These are phyloP conservation scores for Pholiota molesta DNA, from an alignment of 768 basidiomycete species.

Conservation along the genomic window DNA sequence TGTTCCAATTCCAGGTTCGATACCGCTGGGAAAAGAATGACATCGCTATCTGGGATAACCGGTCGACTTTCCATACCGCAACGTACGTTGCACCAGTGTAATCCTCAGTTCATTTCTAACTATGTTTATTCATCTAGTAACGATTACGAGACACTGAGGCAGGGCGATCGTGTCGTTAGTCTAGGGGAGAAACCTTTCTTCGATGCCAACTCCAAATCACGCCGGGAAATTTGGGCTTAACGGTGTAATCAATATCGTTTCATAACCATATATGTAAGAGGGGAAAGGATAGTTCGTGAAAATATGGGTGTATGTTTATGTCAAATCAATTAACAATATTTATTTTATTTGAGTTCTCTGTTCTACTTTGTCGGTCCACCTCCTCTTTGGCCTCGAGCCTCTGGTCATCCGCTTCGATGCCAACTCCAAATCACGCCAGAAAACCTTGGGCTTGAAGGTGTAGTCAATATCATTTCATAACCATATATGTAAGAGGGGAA, in stretches of 20 bases:
- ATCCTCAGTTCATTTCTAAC: not conserved
- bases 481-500: not conserved
- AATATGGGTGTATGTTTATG: not conserved
- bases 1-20: conserved; percentile 29
- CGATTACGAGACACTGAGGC: conserved; percentile 37
- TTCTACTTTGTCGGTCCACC: not conserved
- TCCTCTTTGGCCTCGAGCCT: conserved; percentile 14
- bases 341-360: not conserved
- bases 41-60: conserved; percentile 67
- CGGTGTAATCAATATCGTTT: not conserved
- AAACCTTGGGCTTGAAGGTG: conserved; percentile 20
- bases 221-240: conserved; percentile 31
- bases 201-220: conserved; percentile 40
- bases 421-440: conserved; percentile 36
- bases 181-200: conserved; percentile 57
- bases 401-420: conserved; percentile 45
- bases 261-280: not conserved
- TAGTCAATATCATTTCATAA: not conserved
- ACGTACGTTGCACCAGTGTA: conserved; percentile 31
- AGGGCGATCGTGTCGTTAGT: conserved; percentile 56
- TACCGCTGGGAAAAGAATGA: conserved; percentile 55
- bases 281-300: not conserved
- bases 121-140: conserved; percentile 23
- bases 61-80: conserved; percentile 50
- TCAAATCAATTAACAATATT: not conserved